A percentile compares a stretch with the other conserved stretches of the same genome.
These are phyloP conservation scores for Persicaria tinctoria DNA, from an alignment of 148 eudicot species.

Conservation along the genomic window DNA sequence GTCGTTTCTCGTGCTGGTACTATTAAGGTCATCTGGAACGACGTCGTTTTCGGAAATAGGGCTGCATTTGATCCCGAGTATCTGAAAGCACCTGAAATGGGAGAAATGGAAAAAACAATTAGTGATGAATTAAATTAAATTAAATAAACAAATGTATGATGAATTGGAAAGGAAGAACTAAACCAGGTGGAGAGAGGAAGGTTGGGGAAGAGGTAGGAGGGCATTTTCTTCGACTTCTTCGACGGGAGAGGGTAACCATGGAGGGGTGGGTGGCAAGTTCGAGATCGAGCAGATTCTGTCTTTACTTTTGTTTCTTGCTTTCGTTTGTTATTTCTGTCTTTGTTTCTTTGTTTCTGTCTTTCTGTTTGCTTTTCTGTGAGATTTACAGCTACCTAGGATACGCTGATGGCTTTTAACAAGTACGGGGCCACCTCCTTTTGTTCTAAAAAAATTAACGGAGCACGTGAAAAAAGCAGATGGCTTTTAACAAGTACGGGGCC, in stretches of 20 bases:
- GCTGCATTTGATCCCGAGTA: not conserved
- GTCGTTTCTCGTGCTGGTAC: constrained; percentile 4
- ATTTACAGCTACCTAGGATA: too few relatives aligned
- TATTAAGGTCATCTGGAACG: not conserved
- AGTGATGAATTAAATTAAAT: not conserved
- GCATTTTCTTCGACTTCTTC: not conserved
- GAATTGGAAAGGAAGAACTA: not conserved
- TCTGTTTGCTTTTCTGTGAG: too few relatives aligned
- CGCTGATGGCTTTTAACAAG: too few relatives aligned
- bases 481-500: too few relatives aligned
- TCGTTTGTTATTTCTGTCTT: too few relatives aligned
- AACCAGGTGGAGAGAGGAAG: not conserved
- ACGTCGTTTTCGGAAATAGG: not conserved
- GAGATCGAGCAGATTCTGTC: too few relatives aligned
- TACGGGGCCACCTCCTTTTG: too few relatives aligned
- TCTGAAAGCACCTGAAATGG: not conserved
- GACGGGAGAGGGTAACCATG: not conserved
- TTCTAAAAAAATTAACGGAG: too few relatives aligned
- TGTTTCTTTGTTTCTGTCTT: too few relatives aligned
- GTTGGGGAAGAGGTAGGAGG: not conserved
- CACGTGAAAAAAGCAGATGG: too few relatives aligned
- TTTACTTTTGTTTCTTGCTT: too few relatives aligned
- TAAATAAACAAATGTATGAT: not conserved
- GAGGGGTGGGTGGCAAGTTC: not conserved
- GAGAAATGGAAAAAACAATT: not conserved